Evolutionary conservation across 441 rosid species (phyloP).

Genomic region (Flueggea neowawraea): DNA sequence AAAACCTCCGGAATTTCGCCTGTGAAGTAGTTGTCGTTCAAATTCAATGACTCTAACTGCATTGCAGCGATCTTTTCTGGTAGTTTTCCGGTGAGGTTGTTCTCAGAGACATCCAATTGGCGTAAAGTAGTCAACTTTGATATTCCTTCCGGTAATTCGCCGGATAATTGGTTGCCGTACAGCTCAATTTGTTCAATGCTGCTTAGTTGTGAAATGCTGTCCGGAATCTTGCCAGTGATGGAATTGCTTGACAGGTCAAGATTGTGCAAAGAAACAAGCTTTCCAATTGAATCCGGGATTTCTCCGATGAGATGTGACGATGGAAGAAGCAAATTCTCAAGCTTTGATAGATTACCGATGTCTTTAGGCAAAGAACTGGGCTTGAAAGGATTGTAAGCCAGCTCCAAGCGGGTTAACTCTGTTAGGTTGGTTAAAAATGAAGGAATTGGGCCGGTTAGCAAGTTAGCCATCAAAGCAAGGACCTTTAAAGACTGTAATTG

Average conservation of each 20-base stretch:
- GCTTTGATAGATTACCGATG: conserved; percentile 46
- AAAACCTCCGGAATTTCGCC: conserved; percentile 50
- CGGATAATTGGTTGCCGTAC: conserved; percentile 34
- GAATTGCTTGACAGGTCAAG: conserved; percentile 48
- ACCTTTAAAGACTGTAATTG: conserved; percentile 29
- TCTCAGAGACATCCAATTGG: conserved; percentile 53
- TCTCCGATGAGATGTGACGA: conserved; percentile 36
- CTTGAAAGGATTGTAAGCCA: conserved; percentile 36
- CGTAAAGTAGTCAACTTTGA: conserved; percentile 36
- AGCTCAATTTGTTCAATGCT: conserved; percentile 45
- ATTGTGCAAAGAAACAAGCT: conserved; percentile 31
- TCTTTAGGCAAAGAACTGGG: conserved; percentile 41
- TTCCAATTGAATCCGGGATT: conserved; percentile 52
- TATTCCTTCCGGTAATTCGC: conserved; percentile 51
- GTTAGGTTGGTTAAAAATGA: conserved; percentile 46
- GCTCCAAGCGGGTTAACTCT: conserved; percentile 38
- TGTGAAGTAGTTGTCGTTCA: conserved; percentile 52
- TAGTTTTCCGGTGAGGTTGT: conserved; percentile 46
- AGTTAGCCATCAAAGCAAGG: conserved; percentile 27
- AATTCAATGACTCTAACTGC: conserved; percentile 33
- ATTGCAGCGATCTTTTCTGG: conserved; percentile 42
- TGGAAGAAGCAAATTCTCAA: conserved; percentile 31
- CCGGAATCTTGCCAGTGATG: conserved; percentile 52
- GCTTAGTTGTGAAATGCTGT: conserved; percentile 31
- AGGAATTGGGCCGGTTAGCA: conserved; percentile 45